Base-by-base conservation (phyloP, 116 monocot genomes). In the Dioscorea cayenensis region DNA sequence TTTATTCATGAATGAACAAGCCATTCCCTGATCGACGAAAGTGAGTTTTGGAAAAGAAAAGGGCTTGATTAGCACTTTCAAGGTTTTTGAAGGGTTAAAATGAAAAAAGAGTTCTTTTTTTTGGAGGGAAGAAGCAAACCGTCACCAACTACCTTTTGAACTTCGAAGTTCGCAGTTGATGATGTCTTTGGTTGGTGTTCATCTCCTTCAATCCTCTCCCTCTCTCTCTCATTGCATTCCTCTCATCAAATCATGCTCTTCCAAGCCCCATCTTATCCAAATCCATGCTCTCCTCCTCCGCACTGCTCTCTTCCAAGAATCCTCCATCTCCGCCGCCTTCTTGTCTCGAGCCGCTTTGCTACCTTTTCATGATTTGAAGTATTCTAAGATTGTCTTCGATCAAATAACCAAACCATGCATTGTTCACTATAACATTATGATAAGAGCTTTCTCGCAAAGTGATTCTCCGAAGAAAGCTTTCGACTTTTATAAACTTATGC, bases 381-480 rank as follows among this genome's bases (percentile, higher is more conserved):
- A 75, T 69, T 66, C 73, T 28, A 69, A 14, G 21, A 60, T 65
- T 17, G 65, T 85, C 6, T 78, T 85, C 29, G 28, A 75, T 0
- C 75, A 75, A 21, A 65, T 85, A 49, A 49, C 20, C 8, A 37
- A 17, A 25, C 89, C 81, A 61, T 69, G 59, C 28, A 52, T 65
- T 22, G 63, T 68, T 52, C 83, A 81, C 76, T 85, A 74, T 75
- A 83, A 89, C 69, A 60, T 81, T 48, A 71, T 93, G 37, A 79
- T 93, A 14, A 76, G 73, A 36, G 72, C 77, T 28, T 77, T 71
- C 81, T 71, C 77, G 22, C 81, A 78, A 60, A 66, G 70, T 72
- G 21, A 27, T 35, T 70, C 73, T 14, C 72, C 71, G 8, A 43
- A 38, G 14, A 63, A 81, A 36, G 69, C 83, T 32, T 72, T 89